phyloP scores from a whole-genome alignment of 139 green algal species.

The Chlorella sp. region DNA sequence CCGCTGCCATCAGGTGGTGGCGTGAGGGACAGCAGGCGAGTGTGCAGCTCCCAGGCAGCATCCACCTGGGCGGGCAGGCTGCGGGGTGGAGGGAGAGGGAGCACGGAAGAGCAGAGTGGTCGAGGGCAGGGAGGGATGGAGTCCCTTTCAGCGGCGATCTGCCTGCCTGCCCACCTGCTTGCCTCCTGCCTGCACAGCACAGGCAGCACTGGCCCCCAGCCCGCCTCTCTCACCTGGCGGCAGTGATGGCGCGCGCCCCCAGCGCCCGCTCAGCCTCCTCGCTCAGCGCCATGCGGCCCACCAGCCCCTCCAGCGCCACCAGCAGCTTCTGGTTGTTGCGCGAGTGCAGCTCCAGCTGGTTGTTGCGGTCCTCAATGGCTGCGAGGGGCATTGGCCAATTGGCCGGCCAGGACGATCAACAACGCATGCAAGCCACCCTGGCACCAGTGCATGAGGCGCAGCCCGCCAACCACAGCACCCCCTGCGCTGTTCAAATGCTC shows the following conservation, averaged over 20 bases:
- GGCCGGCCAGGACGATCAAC: no score
- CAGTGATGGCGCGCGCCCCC: slow-evolving; percentile 7
- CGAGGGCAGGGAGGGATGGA: background rate
- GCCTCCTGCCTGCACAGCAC: no score
- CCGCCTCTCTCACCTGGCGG: slow-evolving; percentile 20
- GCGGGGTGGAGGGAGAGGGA: background rate
- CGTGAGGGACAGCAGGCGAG: slow-evolving; percentile 33
- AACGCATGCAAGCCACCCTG: no score
- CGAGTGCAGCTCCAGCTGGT: slow-evolving; percentile 57
- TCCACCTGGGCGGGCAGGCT: slow-evolving; percentile 28
- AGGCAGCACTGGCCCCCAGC: no score
- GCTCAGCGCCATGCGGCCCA: slow-evolving; percentile 42
- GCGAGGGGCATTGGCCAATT: no score
- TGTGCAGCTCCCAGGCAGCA: slow-evolving; percentile 47
- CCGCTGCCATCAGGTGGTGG: background rate
- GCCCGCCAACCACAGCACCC: no score
- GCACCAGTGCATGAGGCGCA: no score
- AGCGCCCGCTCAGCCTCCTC: slow-evolving; percentile 39
- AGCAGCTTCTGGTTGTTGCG: slow-evolving; percentile 58
- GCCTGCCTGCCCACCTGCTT: no score
- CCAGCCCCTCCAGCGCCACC: slow-evolving; percentile 48
- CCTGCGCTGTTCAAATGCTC: no score
- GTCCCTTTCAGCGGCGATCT: no score
- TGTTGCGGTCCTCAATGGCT: slow-evolving; percentile 64
- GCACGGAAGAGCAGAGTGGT: background rate